phyloP scores from a whole-genome alignment of 352 stramenopile species.

The Globisporangium alternatum region DNA sequence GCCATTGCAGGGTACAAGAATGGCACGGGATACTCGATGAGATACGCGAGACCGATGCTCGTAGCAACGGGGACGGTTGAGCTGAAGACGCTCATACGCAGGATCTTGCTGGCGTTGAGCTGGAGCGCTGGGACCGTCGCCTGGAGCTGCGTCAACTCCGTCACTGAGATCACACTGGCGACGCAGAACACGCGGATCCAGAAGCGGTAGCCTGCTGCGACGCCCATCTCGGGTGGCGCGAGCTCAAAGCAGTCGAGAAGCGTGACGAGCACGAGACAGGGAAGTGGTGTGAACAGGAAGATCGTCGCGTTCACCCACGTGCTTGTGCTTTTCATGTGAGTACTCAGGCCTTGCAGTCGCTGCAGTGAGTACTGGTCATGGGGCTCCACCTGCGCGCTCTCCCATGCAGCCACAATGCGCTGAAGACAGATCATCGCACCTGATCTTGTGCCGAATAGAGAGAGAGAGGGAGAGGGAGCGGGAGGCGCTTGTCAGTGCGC shows the following conservation, averaged over 20 bases:
- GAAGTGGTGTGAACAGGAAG: constrained; percentile 1
- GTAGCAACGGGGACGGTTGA: not conserved
- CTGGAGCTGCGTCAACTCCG: not conserved
- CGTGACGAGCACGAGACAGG: not conserved
- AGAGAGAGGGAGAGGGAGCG: too few relatives aligned
- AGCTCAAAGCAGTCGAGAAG: not conserved
- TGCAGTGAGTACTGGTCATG: not conserved
- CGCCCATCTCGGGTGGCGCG: not conserved
- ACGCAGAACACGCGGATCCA: not conserved
- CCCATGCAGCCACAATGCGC: not conserved
- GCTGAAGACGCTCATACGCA: not conserved
- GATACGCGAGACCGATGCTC: not conserved
- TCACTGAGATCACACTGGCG: not conserved
- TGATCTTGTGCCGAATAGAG: too few relatives aligned
- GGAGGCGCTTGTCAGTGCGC: too few relatives aligned
- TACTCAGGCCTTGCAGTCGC: not conserved
- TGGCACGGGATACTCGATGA: constrained; percentile 28
- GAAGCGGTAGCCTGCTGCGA: not conserved
- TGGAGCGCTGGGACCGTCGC: not conserved
- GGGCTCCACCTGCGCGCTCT: not conserved
- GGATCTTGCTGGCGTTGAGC: not conserved
- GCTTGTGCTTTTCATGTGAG: not conserved
- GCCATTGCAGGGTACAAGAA: constrained; percentile 17
- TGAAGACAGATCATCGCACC: not conserved
- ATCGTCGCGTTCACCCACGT: not conserved